phyloP scores from a whole-genome alignment of 2,329 filamentous ascomycete genomes.

The Trichophaea hybrida region DNA sequence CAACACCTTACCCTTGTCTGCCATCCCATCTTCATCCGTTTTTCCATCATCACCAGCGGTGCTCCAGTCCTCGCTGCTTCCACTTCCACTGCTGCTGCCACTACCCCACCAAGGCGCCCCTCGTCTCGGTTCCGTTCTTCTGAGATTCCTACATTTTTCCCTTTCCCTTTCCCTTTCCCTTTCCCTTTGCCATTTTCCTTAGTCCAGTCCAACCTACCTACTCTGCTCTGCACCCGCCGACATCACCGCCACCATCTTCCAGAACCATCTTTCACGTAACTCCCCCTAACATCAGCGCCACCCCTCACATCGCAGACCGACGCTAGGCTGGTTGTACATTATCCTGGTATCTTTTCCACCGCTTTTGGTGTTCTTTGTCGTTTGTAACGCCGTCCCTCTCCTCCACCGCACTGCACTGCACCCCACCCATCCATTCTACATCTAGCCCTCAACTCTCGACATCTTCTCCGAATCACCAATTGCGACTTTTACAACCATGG shows the following conservation, averaged over 20 bases:
- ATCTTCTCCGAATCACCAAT: not conserved
- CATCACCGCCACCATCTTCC: conserved; percentile 13
- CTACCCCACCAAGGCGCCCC: too few species aligned
- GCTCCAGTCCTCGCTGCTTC: too few species aligned
- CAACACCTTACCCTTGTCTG: too few species aligned
- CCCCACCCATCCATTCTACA: not conserved
- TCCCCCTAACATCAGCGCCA: conserved; percentile 16
- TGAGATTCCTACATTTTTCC: too few species aligned
- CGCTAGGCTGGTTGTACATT: not conserved
- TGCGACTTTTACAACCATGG: conserved; percentile 17
- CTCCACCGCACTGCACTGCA: conserved; percentile 6
- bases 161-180: not conserved
- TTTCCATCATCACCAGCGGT: too few species aligned
- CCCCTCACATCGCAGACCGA: conserved; percentile 6
- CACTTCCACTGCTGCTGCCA: too few species aligned
- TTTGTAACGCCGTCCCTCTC: conserved; percentile 17
- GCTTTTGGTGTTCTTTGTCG: conserved; percentile 11
- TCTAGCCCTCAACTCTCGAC: not conserved
- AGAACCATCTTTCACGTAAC: conserved; percentile 16
- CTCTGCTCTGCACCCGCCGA: conserved; percentile 1
- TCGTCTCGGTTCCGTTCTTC: too few species aligned
- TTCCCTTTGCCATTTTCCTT: conserved; percentile 8
- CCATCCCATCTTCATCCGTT: too few species aligned
- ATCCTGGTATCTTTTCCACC: conserved; percentile 11
- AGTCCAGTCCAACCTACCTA: conserved; percentile 4